These are phyloP conservation scores for Talaromyces nanjingensis DNA, from an alignment of 495 filamentous ascomycete genomes.

Conservation along the genomic window DNA sequence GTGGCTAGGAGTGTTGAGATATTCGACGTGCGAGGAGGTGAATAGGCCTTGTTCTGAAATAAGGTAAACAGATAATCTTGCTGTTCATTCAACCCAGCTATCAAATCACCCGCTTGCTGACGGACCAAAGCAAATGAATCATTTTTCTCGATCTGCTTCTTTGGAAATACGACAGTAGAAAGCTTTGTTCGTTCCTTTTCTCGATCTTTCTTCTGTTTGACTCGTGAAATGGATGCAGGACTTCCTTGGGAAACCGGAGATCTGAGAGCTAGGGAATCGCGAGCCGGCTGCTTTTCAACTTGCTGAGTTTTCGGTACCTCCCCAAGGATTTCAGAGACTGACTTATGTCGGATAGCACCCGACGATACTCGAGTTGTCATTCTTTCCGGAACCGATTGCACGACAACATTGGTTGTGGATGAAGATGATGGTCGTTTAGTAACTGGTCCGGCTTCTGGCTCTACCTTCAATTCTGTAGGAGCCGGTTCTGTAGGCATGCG, in stretches of 20 bases:
- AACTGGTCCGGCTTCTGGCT: not conserved
- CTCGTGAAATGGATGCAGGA: slow-evolving; percentile 38
- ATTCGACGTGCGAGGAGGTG: slow-evolving; percentile 48
- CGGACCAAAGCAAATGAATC: slow-evolving; percentile 29
- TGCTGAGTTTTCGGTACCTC: slow-evolving; percentile 45
- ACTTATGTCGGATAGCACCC: slow-evolving; percentile 63
- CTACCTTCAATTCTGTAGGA: slow-evolving; percentile 7
- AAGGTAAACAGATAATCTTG: slow-evolving; percentile 78
- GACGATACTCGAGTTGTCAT: slow-evolving; percentile 61
- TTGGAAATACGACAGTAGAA: slow-evolving; percentile 77
- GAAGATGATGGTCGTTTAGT: not conserved
- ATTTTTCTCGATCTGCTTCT: slow-evolving; percentile 41
- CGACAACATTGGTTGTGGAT: slow-evolving; percentile 5
- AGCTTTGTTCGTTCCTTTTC: slow-evolving; percentile 58
- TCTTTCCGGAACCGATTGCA: slow-evolving; percentile 36
- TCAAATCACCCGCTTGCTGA: slow-evolving; percentile 39
- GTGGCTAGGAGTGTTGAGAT: slow-evolving; percentile 63
- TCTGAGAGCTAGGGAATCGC: slow-evolving; percentile 19
- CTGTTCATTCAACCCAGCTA: slow-evolving; percentile 44
- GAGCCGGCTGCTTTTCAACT: slow-evolving; percentile 15
- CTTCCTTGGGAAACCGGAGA: slow-evolving; percentile 25
- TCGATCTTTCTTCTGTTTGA: slow-evolving; percentile 49
- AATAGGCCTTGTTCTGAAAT: slow-evolving; percentile 63
- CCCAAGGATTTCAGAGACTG: slow-evolving; percentile 65
- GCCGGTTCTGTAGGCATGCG: slow-evolving; percentile 11